phyloP scores from a whole-genome alignment of 2,329 filamentous ascomycete genomes.

The Ascochyta pisi region DNA sequence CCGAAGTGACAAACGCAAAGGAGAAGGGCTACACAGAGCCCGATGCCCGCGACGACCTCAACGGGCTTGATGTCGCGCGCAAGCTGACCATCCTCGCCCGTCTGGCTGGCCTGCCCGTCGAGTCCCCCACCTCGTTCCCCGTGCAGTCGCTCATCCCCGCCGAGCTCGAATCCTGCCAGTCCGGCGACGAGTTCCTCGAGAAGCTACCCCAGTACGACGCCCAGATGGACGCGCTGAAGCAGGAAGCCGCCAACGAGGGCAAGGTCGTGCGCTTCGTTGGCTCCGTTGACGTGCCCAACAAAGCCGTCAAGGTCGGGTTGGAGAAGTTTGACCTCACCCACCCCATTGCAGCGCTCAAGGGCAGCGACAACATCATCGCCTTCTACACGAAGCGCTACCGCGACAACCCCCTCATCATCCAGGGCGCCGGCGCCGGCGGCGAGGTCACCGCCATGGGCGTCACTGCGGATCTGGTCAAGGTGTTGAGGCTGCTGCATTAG shows the following conservation, averaged over 20 bases:
- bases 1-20: slow-evolving; percentile 91
- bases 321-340: slow-evolving; percentile 84
- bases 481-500: slow-evolving; percentile 72
- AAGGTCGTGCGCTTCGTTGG: slow-evolving; percentile 96
- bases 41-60: slow-evolving; percentile 84
- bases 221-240: slow-evolving; percentile 89
- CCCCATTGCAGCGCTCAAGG: slow-evolving; percentile 92
- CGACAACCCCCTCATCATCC: slow-evolving; percentile 87
- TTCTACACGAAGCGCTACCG: slow-evolving; percentile 98
- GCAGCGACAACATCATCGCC: slow-evolving; percentile 98
- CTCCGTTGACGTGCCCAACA: slow-evolving; percentile 82
- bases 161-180: slow-evolving; percentile 77
- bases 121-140: slow-evolving; percentile 86
- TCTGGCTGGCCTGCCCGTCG: slow-evolving; percentile 79
- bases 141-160: slow-evolving; percentile 92
- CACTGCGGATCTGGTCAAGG: slow-evolving; percentile 90
- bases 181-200: slow-evolving; percentile 84
- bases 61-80: slow-evolving; percentile 88
- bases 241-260: slow-evolving; percentile 81
- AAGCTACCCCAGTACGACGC: slow-evolving; percentile 81
- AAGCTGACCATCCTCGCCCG: slow-evolving; percentile 95
- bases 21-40: slow-evolving; percentile 91
- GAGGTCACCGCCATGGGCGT: slow-evolving; percentile 99
- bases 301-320: slow-evolving; percentile 87
- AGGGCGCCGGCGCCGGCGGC: slow-evolving; percentile 91